Conservation (phyloP, 2,329 filamentous ascomycete genomes). For the Lachnellula arida region DNA sequence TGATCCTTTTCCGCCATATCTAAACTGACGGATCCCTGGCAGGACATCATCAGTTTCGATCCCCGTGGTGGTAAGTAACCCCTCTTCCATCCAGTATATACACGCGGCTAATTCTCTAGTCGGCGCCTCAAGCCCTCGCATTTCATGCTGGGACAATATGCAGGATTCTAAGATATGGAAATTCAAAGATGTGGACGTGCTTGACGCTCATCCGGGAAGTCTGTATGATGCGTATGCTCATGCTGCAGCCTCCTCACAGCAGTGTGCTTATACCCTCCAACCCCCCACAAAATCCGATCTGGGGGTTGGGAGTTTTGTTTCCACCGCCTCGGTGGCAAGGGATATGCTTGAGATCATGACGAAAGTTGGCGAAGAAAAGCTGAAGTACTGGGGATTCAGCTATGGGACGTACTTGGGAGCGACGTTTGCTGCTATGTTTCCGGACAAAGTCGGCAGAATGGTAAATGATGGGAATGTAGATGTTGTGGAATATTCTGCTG, state of each 20-base stretch:
- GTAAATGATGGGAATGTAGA: constrained; percentile 29
- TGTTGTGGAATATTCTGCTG: constrained; percentile 22
- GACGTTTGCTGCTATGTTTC: constrained; percentile 42
- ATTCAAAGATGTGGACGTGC: constrained; percentile 39
- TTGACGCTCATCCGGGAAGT: constrained; percentile 44
- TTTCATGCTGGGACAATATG: constrained; percentile 8
- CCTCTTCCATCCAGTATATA: too few relatives aligned
- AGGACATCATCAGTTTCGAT: constrained; percentile 47
- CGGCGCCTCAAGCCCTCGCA: constrained; percentile 10
- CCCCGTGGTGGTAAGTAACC: constrained; percentile 39
- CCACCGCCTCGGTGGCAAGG: constrained; percentile 7
- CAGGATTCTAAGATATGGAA: constrained; percentile 34
- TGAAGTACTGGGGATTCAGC: constrained; percentile 42
- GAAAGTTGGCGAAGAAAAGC: not conserved
- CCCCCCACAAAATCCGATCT: not conserved
- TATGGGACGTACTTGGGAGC: constrained; percentile 43
- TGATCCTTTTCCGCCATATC: constrained; percentile 20
- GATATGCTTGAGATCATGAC: constrained; percentile 10
- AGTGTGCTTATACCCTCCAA: constrained; percentile 31
- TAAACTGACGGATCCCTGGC: not conserved
- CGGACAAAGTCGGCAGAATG: constrained; percentile 38
- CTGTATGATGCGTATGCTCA: constrained; percentile 43
- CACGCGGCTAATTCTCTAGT: constrained; percentile 1
- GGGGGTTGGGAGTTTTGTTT: not conserved
- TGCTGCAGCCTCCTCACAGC: constrained; percentile 37